phyloP scores from a whole-genome alignment of 2,329 filamentous ascomycete species.

The Penicillium sp. region DNA sequence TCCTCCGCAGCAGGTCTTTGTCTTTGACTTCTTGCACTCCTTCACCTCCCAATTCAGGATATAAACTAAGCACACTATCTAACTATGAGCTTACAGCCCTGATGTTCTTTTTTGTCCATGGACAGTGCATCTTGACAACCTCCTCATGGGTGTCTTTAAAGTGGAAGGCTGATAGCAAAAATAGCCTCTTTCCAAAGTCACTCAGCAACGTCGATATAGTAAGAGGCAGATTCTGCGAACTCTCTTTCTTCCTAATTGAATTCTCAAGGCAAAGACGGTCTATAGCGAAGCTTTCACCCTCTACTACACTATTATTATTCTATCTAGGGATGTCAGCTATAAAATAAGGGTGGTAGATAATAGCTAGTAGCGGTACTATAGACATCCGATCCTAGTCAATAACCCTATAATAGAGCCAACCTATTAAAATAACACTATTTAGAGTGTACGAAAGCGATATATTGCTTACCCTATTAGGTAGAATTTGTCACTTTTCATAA shows the following conservation, averaged over 20 bases:
- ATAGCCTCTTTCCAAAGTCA: conserved; percentile 12
- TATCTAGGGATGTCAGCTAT: conserved; percentile 17
- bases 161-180: conserved; percentile 17
- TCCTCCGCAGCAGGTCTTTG: too few species aligned
- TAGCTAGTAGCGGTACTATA: conserved; percentile 13
- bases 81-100: conserved; percentile 11
- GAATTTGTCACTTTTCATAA: conserved; percentile 15
- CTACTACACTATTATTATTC: conserved; percentile 11
- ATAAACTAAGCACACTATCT: conserved; percentile 12
- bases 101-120: conserved; percentile 12
- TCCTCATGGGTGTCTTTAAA: conserved; percentile 10
- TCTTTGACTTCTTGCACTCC: too few species aligned
- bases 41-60: conserved; percentile 11
- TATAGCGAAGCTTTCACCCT: conserved; percentile 8
- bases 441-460: too few species aligned
- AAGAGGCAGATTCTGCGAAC: background rate
- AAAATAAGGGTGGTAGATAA: conserved; percentile 18
- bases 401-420: conserved; percentile 2
- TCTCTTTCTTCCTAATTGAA: conserved; percentile 6
- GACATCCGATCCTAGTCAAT: conserved; percentile 19
- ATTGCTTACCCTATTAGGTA: conserved; percentile 13
- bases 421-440: too few species aligned
- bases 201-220: conserved; percentile 6
- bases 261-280: conserved; percentile 11
- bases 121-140: conserved; percentile 15